phyloP scores from a whole-genome alignment of 192 early-diverging fungal genomes.

The Geranomyces variabilis region DNA sequence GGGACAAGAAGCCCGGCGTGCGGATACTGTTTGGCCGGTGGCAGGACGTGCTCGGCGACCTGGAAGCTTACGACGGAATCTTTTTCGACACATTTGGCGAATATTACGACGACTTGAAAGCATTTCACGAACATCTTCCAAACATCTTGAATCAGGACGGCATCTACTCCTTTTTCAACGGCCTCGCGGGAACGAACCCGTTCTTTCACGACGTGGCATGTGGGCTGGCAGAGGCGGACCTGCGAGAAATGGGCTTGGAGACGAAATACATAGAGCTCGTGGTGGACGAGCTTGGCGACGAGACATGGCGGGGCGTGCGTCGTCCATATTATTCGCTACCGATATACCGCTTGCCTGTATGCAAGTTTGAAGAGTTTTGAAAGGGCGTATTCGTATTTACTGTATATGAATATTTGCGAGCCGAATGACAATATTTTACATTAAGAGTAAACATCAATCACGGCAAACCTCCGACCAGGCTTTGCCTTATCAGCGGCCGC shows the following conservation, averaged over 20 bases:
- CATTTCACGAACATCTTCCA: slow-evolving; percentile 73
- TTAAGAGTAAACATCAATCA: too few species aligned
- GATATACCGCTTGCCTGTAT: slow-evolving; percentile 75
- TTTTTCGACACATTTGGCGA: slow-evolving; percentile 70
- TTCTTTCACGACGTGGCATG: slow-evolving; percentile 98
- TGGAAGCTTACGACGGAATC: slow-evolving; percentile 85
- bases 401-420: too few species aligned
- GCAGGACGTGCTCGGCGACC: slow-evolving; percentile 77
- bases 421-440: too few species aligned
- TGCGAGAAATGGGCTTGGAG: slow-evolving; percentile 77
- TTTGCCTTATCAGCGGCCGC: too few species aligned
- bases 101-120: slow-evolving; percentile 78
- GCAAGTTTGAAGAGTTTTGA: slow-evolving; percentile 47
- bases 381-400: too few species aligned
- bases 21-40: slow-evolving; percentile 88
- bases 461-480: too few species aligned
- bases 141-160: slow-evolving; percentile 64
- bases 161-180: slow-evolving; percentile 95
- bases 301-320: slow-evolving; percentile 86
- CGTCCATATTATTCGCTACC: slow-evolving; percentile 76
- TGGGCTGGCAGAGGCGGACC: slow-evolving; percentile 78
- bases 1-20: slow-evolving; percentile 84
- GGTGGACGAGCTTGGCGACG: slow-evolving; percentile 78
- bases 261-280: slow-evolving; percentile 74
- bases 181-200: slow-evolving; percentile 87